Percentiles rank a stretch among this genome's conserved stretches.
These are phyloP conservation scores for Thinopyrum elongatum DNA, from an alignment of 176 grass and related monocot species.

Conservation along the genomic window DNA sequence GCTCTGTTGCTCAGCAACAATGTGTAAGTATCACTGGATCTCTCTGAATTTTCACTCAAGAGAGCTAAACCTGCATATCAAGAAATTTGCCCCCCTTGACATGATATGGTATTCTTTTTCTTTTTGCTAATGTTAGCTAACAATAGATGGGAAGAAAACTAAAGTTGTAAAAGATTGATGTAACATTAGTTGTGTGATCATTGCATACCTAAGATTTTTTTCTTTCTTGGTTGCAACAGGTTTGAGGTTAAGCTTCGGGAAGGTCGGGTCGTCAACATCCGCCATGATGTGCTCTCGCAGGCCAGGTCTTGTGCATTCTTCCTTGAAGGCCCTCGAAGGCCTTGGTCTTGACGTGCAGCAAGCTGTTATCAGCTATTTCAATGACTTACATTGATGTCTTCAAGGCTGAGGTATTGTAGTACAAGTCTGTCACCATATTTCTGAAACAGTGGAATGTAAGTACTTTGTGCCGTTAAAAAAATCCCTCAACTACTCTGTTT, in stretches of 20 bases:
- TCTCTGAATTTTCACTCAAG: not conserved
- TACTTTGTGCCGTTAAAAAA: not conserved
- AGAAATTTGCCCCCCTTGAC: not conserved
- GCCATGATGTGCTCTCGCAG: constrained; percentile 86
- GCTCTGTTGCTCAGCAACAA: constrained; percentile 42
- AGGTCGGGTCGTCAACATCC: constrained; percentile 78
- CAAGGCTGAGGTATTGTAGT: constrained; percentile 74
- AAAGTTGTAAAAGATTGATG: too few relatives aligned
- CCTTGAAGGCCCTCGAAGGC: constrained; percentile 77
- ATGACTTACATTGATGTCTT: constrained; percentile 87
- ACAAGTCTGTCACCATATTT: not conserved
- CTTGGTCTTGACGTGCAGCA: constrained; percentile 90
- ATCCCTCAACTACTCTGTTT: not conserved
- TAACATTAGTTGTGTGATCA: not conserved
- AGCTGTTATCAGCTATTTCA: constrained; percentile 96
- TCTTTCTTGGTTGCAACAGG: constrained; percentile 21
- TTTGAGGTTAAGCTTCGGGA: constrained; percentile 93
- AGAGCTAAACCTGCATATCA: not conserved
- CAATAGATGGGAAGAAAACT: not conserved
- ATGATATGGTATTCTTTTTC: not conserved
- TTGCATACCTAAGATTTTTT: not conserved
- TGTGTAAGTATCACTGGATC: not conserved
- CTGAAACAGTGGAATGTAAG: not conserved
- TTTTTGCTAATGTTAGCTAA: not conserved
- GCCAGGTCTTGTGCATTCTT: constrained; percentile 73